phyloP scores from a whole-genome alignment of 2,329 filamentous ascomycete genomes.

The Phyllosticta citribraziliensis region DNA sequence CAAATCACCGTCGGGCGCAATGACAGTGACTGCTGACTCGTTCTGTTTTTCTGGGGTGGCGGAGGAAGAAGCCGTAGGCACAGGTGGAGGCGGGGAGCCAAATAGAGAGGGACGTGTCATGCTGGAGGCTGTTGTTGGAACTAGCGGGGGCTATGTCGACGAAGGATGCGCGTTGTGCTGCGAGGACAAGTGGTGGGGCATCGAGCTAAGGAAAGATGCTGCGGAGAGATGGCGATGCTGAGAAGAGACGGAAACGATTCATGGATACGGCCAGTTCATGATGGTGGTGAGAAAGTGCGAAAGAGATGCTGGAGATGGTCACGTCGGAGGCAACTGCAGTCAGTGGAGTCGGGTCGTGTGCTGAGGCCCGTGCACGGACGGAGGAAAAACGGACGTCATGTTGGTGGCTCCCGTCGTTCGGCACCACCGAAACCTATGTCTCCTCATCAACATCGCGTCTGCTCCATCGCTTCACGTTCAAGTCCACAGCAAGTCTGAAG shows the following conservation, averaged over 20 bases:
- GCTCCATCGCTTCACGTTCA: not conserved
- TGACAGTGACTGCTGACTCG: slow-evolving; percentile 33
- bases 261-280: slow-evolving; percentile 44
- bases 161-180: not conserved
- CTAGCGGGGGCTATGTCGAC: not conserved
- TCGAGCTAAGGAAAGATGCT: not conserved
- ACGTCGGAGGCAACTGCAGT: not conserved
- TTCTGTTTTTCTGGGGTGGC: slow-evolving; percentile 17
- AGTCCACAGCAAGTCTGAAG: not conserved
- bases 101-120: slow-evolving; percentile 6
- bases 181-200: not conserved
- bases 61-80: not conserved
- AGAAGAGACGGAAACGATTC: slow-evolving; percentile 15
- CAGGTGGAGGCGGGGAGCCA: not conserved
- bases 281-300: slow-evolving; percentile 9
- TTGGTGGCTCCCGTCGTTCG: too few relatives aligned
- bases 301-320: not conserved
- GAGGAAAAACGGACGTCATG: too few relatives aligned
- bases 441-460: too few relatives aligned
- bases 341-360: too few relatives aligned
- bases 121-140: not conserved
- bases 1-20: slow-evolving; percentile 52
- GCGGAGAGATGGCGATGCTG: not conserved
- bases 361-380: too few relatives aligned
- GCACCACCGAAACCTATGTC: too few relatives aligned